phyloP scores from a whole-genome alignment of 768 basidiomycete species.

The Termitomyces sp. region DNA sequence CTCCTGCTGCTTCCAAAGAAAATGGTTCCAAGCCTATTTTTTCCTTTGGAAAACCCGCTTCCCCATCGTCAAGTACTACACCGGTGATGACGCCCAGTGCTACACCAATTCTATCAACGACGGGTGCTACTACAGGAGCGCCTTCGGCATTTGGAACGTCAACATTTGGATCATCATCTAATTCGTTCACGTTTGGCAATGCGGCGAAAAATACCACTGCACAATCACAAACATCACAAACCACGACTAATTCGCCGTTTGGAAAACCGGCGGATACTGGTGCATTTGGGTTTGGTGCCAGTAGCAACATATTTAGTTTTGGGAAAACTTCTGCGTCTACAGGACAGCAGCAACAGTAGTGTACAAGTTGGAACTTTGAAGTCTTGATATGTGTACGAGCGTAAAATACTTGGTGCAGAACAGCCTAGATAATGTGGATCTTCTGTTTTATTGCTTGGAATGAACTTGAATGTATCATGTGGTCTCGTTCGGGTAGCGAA shows the following conservation, averaged over 20 bases:
- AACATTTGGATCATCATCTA: conserved; percentile 7
- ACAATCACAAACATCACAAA: conserved; percentile 25
- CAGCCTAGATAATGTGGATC: conserved; percentile 2
- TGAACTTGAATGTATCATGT: too few species aligned
- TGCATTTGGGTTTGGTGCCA: conserved; percentile 29
- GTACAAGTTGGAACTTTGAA: conserved; percentile 2
- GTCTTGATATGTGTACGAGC: conserved; percentile 10
- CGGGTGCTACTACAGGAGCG: not conserved
- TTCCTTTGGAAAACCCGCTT: conserved; percentile 10
- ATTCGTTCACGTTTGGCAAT: conserved; percentile 4
- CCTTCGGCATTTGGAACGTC: conserved; percentile 4
- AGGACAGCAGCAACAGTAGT: conserved; percentile 25
- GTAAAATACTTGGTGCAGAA: conserved; percentile 14
- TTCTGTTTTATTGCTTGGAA: not conserved
- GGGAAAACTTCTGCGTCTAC: conserved; percentile 15
- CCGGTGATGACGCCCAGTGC: conserved; percentile 1
- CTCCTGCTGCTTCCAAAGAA: conserved; percentile 1
- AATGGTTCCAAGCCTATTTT: conserved; percentile 8
- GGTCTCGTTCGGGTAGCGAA: not conserved
- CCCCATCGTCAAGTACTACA: conserved; percentile 1
- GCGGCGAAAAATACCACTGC: conserved; percentile 14
- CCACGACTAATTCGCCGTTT: conserved; percentile 13
- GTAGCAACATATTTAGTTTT: conserved; percentile 14
- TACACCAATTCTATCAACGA: conserved; percentile 7
- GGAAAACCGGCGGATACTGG: conserved; percentile 17